Conservation (phyloP, 257 asterid species). For the Solanum sejunctum region DNA sequence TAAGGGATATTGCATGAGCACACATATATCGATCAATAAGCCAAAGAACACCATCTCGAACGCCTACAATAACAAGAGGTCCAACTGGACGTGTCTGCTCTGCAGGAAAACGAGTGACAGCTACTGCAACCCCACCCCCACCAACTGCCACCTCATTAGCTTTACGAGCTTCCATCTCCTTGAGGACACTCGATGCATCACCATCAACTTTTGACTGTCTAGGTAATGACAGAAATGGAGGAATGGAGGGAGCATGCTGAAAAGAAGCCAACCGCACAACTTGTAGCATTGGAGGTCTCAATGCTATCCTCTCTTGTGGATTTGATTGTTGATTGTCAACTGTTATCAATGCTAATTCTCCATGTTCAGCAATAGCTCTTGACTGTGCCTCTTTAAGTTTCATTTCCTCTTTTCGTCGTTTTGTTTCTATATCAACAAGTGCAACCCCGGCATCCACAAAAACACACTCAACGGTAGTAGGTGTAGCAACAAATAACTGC, state of each 20-base stretch:
- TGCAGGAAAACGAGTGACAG: constrained; percentile 92
- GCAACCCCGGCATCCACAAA: constrained; percentile 96
- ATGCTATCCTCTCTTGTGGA: constrained; percentile 56
- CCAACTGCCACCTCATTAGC: constrained; percentile 84
- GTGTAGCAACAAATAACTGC: constrained; percentile 91
- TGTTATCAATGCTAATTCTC: constrained; percentile 77
- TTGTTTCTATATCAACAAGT: constrained; percentile 72
- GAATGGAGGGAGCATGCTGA: constrained; percentile 92
- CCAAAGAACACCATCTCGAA: constrained; percentile 96
- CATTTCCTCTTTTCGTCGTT: constrained; percentile 69
- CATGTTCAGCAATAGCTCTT: constrained; percentile 78
- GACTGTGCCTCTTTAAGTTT: constrained; percentile 58
- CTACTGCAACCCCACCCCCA: constrained; percentile 95
- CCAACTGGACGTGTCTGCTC: constrained; percentile 97
- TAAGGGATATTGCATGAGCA: constrained; percentile 93
- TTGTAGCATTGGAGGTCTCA: constrained; percentile 96
- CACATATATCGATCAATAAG: constrained; percentile 85
- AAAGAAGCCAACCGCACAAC: constrained; percentile 91
- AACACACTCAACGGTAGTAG: constrained; percentile 94
- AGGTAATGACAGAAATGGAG: constrained; percentile 80
- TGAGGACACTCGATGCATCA: constrained; percentile 48
- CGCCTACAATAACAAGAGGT: constrained; percentile 86
- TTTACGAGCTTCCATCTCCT: constrained; percentile 66
- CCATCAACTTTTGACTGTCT: constrained; percentile 64
- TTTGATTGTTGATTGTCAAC: constrained; percentile 60